These are phyloP conservation scores for Geranium rotundifolium DNA, from an alignment of 345 rosid genomes.

Conservation along the genomic window DNA sequence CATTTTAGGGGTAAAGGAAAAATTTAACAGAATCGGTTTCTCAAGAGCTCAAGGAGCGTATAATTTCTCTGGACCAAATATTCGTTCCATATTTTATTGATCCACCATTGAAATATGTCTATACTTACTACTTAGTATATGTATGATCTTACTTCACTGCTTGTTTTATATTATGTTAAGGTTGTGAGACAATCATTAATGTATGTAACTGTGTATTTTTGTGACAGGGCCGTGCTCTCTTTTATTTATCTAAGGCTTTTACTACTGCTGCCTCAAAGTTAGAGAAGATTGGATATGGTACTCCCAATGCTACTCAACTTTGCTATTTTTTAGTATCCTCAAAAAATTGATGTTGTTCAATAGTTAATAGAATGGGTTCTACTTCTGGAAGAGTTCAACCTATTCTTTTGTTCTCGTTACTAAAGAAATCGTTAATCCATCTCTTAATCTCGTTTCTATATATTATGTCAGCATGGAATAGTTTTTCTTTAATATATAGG, in stretches of 20 bases:
- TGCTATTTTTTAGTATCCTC: constrained; percentile 1
- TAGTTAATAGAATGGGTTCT: neutral
- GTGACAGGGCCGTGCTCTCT: constrained; percentile 68
- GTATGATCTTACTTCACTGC: too few species aligned
- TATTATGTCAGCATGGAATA: neutral
- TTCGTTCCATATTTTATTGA: too few species aligned
- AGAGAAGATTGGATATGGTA: constrained; percentile 94
- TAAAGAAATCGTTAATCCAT: too few species aligned
- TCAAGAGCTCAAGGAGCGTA: too few species aligned
- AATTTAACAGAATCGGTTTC: too few species aligned
- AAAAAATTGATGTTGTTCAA: neutral
- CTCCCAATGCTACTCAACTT: neutral
- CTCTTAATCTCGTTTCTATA: too few species aligned
- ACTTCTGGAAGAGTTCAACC: neutral
- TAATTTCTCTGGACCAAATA: too few species aligned
- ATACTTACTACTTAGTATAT: too few species aligned
- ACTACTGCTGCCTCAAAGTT: constrained; percentile 73
- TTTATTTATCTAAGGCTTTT: constrained; percentile 73
- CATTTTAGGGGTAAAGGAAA: too few species aligned
- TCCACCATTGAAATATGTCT: too few species aligned
- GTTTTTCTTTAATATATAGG: neutral
- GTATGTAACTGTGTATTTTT: constrained; percentile 6
- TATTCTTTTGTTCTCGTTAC: too few species aligned
- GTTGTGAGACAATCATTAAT: neutral
- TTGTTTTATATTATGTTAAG: too few species aligned